phyloP scores from a whole-genome alignment of 441 rosid genomes.

The Lepidium campestre region DNA sequence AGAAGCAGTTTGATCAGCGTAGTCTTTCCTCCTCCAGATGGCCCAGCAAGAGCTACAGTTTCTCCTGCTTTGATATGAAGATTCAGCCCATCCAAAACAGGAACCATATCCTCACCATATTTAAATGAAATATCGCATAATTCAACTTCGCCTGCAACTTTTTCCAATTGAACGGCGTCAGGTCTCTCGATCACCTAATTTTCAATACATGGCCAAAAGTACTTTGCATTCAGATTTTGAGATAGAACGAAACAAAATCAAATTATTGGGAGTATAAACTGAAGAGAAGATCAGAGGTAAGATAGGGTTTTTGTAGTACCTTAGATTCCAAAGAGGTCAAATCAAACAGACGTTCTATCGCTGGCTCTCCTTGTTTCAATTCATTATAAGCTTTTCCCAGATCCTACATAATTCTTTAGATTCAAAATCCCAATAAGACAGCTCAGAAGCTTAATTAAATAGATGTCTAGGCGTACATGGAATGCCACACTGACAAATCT shows the following conservation, averaged over 20 bases:
- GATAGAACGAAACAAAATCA: not conserved
- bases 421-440: conserved; percentile 29
- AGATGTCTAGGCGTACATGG: not conserved
- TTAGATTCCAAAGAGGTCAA: conserved; percentile 51
- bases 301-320: conserved; percentile 31
- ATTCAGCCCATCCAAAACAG: conserved; percentile 56
- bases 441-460: not conserved
- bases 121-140: conserved; percentile 61
- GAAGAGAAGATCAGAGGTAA: not conserved
- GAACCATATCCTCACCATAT: conserved; percentile 50
- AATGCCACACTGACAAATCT: conserved; percentile 3
- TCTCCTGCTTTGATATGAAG: conserved; percentile 89
- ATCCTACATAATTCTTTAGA: conserved; percentile 48
- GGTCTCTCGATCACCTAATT: conserved; percentile 60
- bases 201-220: conserved; percentile 18
- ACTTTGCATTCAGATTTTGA: conserved; percentile 2
- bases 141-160: conserved; percentile 65
- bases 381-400: conserved; percentile 91
- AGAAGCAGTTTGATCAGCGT: conserved; percentile 87
- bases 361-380: conserved; percentile 94
- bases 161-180: conserved; percentile 47
- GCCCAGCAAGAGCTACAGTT: conserved; percentile 83
- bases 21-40: conserved; percentile 98
- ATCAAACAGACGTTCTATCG: conserved; percentile 74
- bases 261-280: not conserved